A percentile compares a stretch with the other conserved stretches of the same genome.
Evolutionary conservation across 176 grass and related monocot genomes (phyloP).

Genomic region (Pontederia crassipes): DNA sequence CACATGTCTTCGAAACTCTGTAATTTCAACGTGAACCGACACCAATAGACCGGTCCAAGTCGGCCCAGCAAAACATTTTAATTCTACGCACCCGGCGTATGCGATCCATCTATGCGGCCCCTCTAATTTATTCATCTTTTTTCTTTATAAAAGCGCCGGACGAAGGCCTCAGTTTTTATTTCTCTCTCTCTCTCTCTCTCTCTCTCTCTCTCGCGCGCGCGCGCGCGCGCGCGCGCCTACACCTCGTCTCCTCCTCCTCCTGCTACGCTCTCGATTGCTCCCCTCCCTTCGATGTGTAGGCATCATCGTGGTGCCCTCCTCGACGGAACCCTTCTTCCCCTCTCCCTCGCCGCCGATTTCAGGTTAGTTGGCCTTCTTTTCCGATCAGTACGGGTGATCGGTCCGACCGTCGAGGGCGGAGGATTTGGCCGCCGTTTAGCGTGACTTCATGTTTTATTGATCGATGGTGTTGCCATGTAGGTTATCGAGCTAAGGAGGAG

Average conservation of each 20-base stretch:
- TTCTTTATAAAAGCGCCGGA: too few species aligned
- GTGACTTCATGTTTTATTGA: slow-evolving; percentile 19
- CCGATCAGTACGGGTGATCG: neutral
- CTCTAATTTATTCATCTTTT: too few species aligned
- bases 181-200: neutral
- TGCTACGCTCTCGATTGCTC: slow-evolving; percentile 10
- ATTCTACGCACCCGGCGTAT: too few species aligned
- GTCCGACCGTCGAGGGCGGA: neutral
- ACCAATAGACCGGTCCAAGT: too few species aligned
- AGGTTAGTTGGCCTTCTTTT: neutral
- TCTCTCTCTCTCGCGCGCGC: too few species aligned
- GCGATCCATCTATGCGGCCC: too few species aligned
- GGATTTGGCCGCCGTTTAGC: neutral
- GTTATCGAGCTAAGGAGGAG: slow-evolving; percentile 35
- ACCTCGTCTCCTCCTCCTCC: neutral
- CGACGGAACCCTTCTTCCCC: slow-evolving; percentile 16
- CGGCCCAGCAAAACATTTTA: too few species aligned
- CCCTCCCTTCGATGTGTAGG: slow-evolving; percentile 41
- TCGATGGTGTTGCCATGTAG: neutral
- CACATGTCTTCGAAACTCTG: too few species aligned
- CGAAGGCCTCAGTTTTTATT: too few species aligned
- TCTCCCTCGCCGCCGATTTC: neutral
- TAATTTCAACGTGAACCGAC: too few species aligned
- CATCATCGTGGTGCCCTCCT: slow-evolving; percentile 8
- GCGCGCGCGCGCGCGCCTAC: too few species aligned